Conservation (phyloP, 345 rosid species). For the Jatropha curcas region DNA sequence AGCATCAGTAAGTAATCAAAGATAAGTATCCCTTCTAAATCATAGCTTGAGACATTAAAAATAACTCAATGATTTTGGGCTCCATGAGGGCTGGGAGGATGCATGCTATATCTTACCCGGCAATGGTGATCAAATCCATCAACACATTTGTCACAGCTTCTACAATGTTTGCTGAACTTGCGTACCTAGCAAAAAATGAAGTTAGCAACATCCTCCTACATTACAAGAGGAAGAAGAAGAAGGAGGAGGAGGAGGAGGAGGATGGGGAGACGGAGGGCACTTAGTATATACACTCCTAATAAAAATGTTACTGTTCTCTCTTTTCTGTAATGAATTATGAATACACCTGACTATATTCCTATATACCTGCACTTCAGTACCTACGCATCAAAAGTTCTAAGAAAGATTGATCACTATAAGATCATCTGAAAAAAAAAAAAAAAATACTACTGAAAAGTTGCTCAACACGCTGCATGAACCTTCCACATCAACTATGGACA, state of each 20-base stretch:
- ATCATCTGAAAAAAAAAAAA: background rate
- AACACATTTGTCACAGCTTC: constrained; percentile 93
- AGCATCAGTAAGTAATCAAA: background rate
- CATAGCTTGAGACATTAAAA: background rate
- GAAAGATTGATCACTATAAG: background rate
- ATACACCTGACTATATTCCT: background rate
- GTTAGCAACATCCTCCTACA: background rate
- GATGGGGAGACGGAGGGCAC: too few species aligned
- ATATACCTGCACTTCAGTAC: too few species aligned
- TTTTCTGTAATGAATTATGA: background rate
- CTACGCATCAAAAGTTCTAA: background rate
- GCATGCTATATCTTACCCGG: constrained; percentile 52
- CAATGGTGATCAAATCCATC: constrained; percentile 99
- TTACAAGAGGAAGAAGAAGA: too few species aligned
- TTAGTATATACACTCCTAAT: background rate
- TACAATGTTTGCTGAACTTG: constrained; percentile 93
- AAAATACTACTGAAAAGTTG: background rate
- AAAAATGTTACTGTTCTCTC: background rate
- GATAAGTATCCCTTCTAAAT: background rate
- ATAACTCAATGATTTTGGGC: background rate
- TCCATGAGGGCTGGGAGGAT: constrained; percentile 13
- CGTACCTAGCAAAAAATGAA: constrained; percentile 51
- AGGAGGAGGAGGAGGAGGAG: background rate
- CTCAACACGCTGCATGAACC: background rate
- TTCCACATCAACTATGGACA: background rate